Conservation (phyloP, 805 yeast genomes). For the Kodamaea sagamina region DNA sequence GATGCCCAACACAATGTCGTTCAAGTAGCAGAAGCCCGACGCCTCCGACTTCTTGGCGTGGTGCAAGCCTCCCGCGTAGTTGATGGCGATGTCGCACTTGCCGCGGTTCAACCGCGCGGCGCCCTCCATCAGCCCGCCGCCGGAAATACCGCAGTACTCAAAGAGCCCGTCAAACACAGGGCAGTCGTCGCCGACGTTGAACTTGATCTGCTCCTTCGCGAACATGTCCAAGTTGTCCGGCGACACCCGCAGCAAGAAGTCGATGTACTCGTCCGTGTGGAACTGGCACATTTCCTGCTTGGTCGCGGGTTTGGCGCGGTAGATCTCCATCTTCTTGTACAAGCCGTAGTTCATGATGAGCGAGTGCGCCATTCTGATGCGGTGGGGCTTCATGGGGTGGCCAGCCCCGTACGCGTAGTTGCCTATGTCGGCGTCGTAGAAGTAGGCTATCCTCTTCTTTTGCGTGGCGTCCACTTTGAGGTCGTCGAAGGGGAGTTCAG, state of each 20-base stretch:
- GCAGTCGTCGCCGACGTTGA: conserved; percentile 93
- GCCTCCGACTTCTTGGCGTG: conserved; percentile 92
- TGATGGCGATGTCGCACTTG: conserved; percentile 87
- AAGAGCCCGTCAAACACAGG: conserved; percentile 80
- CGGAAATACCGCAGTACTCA: conserved; percentile 75
- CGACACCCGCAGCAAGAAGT: conserved; percentile 83
- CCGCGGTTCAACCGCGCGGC: conserved; percentile 79
- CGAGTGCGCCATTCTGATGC: conserved; percentile 98
- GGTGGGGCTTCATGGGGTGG: conserved; percentile 98
- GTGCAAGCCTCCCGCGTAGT: conserved; percentile 92
- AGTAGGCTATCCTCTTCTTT: conserved; percentile 46
- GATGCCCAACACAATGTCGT: conserved; percentile 86
- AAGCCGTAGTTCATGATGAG: conserved; percentile 95
- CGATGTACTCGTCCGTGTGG: conserved; percentile 96
- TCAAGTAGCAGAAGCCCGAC: conserved; percentile 87
- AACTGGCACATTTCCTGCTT: conserved; percentile 98
- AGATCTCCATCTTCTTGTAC: conserved; percentile 95
- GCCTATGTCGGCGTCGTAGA: conserved; percentile 79
- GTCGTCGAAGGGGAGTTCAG: conserved; percentile 48
- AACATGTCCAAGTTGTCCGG: conserved; percentile 90
- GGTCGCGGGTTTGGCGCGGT: conserved; percentile 96
- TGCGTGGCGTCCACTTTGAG: conserved; percentile 42
- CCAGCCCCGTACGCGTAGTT: conserved; percentile 98
- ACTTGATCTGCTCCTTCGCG: conserved; percentile 83
- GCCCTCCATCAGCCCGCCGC: conserved; percentile 91